Evolutionary conservation across 331 rosid genomes (phyloP), one percentile per base, ranked within the genome.

Genomic region (Malus hybrid): DNA sequence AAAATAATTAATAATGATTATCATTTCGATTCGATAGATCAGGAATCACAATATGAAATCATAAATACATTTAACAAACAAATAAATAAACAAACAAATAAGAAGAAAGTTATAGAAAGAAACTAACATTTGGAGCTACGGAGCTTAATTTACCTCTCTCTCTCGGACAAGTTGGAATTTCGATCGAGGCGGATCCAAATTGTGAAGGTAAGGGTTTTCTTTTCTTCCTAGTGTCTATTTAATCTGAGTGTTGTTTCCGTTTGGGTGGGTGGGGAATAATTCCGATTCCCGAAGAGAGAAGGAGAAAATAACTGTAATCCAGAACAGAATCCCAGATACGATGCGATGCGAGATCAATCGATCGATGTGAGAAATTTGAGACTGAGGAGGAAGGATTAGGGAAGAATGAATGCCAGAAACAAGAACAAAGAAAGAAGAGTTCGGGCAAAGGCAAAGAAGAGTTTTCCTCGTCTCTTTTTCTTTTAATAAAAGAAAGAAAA

Each of bases 181-280:
- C 50, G 50, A 65, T 65, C 29, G 28, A 65, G 70, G 70, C 70
- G 28, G 70, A 66, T 66, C 70, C 70, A 34, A 66, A 66, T 19
- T 65, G 46, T 16, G 69, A 65, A 16, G 46, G 66, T 61, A 42
- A 42, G 13, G 13, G 1, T 64, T 31, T 31, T 4, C 42, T n/a
- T 66, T 66, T 16, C 16, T 64, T 19, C 22, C 27, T 9, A 9
- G 15, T 3, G 34, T 48, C 55, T 48, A 19, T 48, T 48, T 48
- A 48, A 13, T 13, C 18, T 5, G 70, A 2, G 29, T 66, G 28
- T 34, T 66, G 44, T n/a, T 65, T 18, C 13, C 46, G 46, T 39
- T 39, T 3, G 13, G 46, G 13, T 42, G 46, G 46, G 46, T 42
- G 46, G 46, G 4, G 46, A 42, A 42, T 42, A 42, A 42, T 42